phyloP scores from a whole-genome alignment of 2,329 filamentous ascomycete genomes.

The Colletotrichum limetticola region DNA sequence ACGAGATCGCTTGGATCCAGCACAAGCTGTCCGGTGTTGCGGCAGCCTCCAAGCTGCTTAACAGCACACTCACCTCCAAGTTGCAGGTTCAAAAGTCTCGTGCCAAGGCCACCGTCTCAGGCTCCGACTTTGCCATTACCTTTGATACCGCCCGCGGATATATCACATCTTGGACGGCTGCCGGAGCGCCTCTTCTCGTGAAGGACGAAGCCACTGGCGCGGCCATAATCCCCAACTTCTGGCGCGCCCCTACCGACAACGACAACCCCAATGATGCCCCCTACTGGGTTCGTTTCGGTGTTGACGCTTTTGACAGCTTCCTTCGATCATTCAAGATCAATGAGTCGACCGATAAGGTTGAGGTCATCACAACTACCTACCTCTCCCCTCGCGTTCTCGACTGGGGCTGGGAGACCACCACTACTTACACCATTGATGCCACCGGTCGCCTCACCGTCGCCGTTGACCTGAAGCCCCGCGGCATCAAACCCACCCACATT shows the following conservation, averaged over 20 bases:
- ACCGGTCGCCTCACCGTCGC: slow-evolving; percentile 58
- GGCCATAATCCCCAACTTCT: slow-evolving; percentile 62
- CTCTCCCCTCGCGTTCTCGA: slow-evolving; percentile 69
- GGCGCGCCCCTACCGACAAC: slow-evolving; percentile 74
- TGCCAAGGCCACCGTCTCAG: slow-evolving; percentile 42
- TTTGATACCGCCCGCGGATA: slow-evolving; percentile 59
- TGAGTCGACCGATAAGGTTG: slow-evolving; percentile 43
- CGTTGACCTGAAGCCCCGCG: slow-evolving; percentile 55
- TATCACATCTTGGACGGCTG: slow-evolving; percentile 53
- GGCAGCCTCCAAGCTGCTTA: slow-evolving; percentile 31
- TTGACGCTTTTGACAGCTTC: slow-evolving; percentile 58
- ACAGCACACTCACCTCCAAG: slow-evolving; percentile 34
- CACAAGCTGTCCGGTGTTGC: slow-evolving; percentile 48
- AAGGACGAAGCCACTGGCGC: slow-evolving; percentile 46
- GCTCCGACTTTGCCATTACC: slow-evolving; percentile 48
- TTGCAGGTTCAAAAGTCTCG: slow-evolving; percentile 39
- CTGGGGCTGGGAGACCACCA: slow-evolving; percentile 64
- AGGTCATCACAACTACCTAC: slow-evolving; percentile 56
- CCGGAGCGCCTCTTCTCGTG: slow-evolving; percentile 47
- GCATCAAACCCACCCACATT: slow-evolving; percentile 63
- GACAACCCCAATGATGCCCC: slow-evolving; percentile 64
- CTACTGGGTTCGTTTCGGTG: slow-evolving; percentile 67
- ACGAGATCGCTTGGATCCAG: slow-evolving; percentile 68
- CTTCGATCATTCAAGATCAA: slow-evolving; percentile 52
- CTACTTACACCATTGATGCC: slow-evolving; percentile 62